These are phyloP conservation scores for Moricandia arvensis DNA, from an alignment of 345 rosid genomes.

Conservation along the genomic window DNA sequence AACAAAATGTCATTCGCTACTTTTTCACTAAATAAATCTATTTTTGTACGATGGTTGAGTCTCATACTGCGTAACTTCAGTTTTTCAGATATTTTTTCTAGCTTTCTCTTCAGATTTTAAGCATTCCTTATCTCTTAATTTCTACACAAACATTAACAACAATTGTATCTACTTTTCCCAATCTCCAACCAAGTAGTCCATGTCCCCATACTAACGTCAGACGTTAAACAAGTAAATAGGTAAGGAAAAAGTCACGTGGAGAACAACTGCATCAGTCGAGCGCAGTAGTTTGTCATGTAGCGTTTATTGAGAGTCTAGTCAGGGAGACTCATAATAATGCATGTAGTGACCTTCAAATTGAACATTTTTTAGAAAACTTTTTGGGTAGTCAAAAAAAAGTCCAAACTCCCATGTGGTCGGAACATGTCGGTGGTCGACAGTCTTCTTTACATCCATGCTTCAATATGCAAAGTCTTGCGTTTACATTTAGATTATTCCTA, in stretches of 20 bases:
- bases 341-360: constrained; percentile 22
- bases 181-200: constrained; percentile 28
- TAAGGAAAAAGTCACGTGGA: constrained; percentile 20
- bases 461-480: constrained; percentile 12
- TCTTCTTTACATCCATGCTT: not conserved
- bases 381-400: constrained; percentile 7
- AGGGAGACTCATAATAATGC: constrained; percentile 21
- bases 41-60: constrained; percentile 1
- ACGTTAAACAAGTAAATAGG: not conserved
- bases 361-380: not conserved
- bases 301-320: too few species aligned
- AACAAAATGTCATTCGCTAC: not conserved
- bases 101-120: not conserved
- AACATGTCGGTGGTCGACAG: constrained; percentile 30
- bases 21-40: not conserved
- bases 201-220: not conserved
- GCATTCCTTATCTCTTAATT: not conserved
- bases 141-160: constrained; percentile 14
- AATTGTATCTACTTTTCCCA: constrained; percentile 4
- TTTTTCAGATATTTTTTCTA: not conserved
- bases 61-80: constrained; percentile 26
- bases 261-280: constrained; percentile 25
- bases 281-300: too few species aligned
- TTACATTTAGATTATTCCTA: not conserved
- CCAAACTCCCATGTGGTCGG: constrained; percentile 36